phyloP scores from a whole-genome alignment of 345 rosid species.

The Draba incana region DNA sequence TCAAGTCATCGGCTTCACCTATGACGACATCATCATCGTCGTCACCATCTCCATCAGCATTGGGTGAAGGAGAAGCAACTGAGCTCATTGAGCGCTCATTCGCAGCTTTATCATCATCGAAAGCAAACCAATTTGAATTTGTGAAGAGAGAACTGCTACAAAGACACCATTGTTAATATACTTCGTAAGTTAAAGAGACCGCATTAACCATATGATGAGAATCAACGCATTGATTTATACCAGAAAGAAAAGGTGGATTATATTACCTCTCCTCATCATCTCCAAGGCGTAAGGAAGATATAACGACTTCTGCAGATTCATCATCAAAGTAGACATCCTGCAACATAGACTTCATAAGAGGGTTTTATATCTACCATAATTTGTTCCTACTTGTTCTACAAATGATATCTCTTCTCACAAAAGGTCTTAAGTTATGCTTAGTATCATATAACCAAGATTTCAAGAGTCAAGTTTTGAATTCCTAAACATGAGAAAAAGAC shows the following conservation, averaged over 20 bases:
- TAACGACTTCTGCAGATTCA: constrained; percentile 95
- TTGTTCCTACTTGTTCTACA: too few relatives aligned
- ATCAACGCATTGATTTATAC: constrained; percentile 3
- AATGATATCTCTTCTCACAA: background rate
- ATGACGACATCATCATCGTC: constrained; percentile 49
- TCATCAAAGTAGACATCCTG: constrained; percentile 99
- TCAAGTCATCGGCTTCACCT: constrained; percentile 55
- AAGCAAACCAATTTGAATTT: constrained; percentile 93
- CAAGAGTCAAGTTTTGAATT: constrained; percentile 16
- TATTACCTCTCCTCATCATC: constrained; percentile 87
- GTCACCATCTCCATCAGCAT: constrained; percentile 49
- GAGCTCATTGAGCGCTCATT: constrained; percentile 56
- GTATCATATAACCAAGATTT: constrained; percentile 7
- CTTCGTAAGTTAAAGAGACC: background rate
- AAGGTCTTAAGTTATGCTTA: background rate
- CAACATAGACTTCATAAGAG: constrained; percentile 38
- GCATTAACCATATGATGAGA: too few relatives aligned
- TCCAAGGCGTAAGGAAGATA: constrained; percentile 92
- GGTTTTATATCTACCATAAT: constrained; percentile 19
- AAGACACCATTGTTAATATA: constrained; percentile 25
- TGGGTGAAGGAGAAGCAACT: constrained; percentile 67
- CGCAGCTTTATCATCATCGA: constrained; percentile 68
- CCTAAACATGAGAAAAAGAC: constrained; percentile 6
- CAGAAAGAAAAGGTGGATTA: constrained; percentile 23
- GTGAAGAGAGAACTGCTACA: constrained; percentile 81